phyloP scores from a whole-genome alignment of 2,329 filamentous ascomycete species.

The Verticillium nubilum region DNA sequence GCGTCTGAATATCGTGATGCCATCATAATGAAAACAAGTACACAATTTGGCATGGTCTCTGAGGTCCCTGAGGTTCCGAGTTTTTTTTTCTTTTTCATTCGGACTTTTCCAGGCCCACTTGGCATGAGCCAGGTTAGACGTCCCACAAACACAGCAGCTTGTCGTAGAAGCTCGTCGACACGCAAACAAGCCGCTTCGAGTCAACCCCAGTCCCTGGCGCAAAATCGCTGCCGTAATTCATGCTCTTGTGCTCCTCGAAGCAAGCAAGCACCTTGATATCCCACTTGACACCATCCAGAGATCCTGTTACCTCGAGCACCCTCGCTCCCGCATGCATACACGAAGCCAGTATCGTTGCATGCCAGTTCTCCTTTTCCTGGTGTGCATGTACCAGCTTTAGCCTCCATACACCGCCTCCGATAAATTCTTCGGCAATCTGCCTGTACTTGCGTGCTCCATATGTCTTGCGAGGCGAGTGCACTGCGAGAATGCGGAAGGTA shows the following conservation, averaged over 20 bases:
- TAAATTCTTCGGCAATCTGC: conserved; percentile 56
- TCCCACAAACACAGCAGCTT: conserved; percentile 63
- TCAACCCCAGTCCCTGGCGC: conserved; percentile 29
- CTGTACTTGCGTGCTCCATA: conserved; percentile 37
- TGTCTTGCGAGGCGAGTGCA: conserved; percentile 33
- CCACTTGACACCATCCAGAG: conserved; percentile 40
- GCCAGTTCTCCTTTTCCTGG: conserved; percentile 16
- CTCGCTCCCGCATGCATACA: conserved; percentile 89
- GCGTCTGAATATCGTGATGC: neutral
- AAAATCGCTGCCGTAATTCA: conserved; percentile 88
- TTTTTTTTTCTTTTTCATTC: neutral
- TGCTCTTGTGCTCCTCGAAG: conserved; percentile 84
- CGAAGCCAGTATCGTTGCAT: conserved; percentile 62
- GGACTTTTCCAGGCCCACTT: too few relatives aligned
- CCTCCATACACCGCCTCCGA: conserved; percentile 85
- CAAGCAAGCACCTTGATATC: conserved; percentile 58
- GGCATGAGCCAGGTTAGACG: too few relatives aligned
- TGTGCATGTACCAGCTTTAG: conserved; percentile 55
- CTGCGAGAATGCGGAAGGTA: conserved; percentile 60
- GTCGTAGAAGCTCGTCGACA: conserved; percentile 77
- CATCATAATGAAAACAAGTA: too few relatives aligned
- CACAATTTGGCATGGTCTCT: neutral
- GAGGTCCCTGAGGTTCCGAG: neutral
- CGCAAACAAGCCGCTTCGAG: conserved; percentile 33
- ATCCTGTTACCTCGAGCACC: conserved; percentile 45